A percentile compares a stretch with the other conserved stretches of the same genome.
These are phyloP conservation scores for Bryum argenteum DNA, from an alignment of 225 moss, liverwort and hornwort genomes.

Conservation along the genomic window DNA sequence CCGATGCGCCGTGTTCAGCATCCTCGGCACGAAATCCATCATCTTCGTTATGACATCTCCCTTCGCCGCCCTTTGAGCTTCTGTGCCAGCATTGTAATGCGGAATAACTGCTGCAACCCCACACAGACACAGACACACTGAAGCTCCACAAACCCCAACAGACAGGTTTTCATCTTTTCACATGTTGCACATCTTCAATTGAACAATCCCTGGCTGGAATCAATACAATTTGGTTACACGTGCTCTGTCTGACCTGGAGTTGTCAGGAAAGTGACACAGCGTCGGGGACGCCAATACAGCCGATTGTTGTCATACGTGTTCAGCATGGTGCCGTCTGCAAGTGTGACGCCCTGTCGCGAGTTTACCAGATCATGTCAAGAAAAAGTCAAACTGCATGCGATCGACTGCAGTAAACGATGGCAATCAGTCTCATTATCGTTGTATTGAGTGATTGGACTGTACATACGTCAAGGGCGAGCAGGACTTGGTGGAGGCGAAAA, in stretches of 20 bases:
- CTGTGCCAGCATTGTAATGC: slow-evolving; percentile 19
- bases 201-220: too few relatives aligned
- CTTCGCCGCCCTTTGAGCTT: slow-evolving; percentile 10
- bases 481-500: slow-evolving; percentile 62
- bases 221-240: too few relatives aligned
- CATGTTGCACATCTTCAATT: too few relatives aligned
- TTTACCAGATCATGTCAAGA: too few relatives aligned
- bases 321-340: slow-evolving; percentile 53
- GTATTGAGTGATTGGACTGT: too few relatives aligned
- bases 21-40: slow-evolving; percentile 41
- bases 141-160: too few relatives aligned
- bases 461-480: slow-evolving; percentile 58
- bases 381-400: too few relatives aligned
- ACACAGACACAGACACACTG: too few relatives aligned
- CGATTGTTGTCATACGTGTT: slow-evolving; percentile 38
- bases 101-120: slow-evolving; percentile 29
- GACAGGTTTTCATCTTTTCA: too few relatives aligned
- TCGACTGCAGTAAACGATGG: neutral
- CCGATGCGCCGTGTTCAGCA: slow-evolving; percentile 51
- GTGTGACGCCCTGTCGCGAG: slow-evolving; percentile 49
- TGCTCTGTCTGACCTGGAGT: slow-evolving; percentile 46
- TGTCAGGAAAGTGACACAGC: slow-evolving; percentile 63
- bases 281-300: slow-evolving; percentile 38
- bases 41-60: slow-evolving; percentile 53
- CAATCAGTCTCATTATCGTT: too few relatives aligned